Evolutionary conservation across 352 stramenopile genomes (phyloP).

Genomic region (Phytophthora capsici): DNA sequence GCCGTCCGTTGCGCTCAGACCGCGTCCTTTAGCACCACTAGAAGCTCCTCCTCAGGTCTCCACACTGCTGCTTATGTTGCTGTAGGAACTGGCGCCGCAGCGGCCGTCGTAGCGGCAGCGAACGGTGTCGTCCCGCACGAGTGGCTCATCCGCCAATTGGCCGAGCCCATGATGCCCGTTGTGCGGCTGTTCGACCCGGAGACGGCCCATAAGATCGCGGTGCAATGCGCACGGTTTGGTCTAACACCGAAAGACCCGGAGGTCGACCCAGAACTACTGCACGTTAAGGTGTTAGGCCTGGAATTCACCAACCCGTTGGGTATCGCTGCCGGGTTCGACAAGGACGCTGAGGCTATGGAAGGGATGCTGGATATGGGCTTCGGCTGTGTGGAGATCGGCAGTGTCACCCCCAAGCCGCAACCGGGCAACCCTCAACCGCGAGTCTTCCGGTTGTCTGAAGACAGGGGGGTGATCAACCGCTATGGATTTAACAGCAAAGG

Average conservation of each 20-base stretch:
- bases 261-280: slow-evolving; percentile 59
- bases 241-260: slow-evolving; percentile 71
- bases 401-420: slow-evolving; percentile 94
- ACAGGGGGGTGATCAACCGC: slow-evolving; percentile 97
- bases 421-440: slow-evolving; percentile 95
- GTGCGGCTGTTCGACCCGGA: slow-evolving; percentile 86
- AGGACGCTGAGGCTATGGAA: slow-evolving; percentile 94
- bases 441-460: slow-evolving; percentile 96
- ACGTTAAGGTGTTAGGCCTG: slow-evolving; percentile 63
- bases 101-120: slow-evolving; percentile 60
- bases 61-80: slow-evolving; percentile 44
- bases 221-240: slow-evolving; percentile 80
- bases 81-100: slow-evolving; percentile 55
- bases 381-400: slow-evolving; percentile 95
- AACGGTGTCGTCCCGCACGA: slow-evolving; percentile 79
- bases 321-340: slow-evolving; percentile 98
- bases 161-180: slow-evolving; percentile 83
- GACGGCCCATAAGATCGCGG: slow-evolving; percentile 83
- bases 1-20: slow-evolving; percentile 9
- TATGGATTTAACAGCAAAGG: slow-evolving; percentile 98
- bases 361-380: slow-evolving; percentile 95
- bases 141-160: slow-evolving; percentile 73
- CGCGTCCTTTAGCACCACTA: slow-evolving; percentile 25
- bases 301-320: slow-evolving; percentile 94
- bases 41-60: slow-evolving; percentile 16